Evolutionary conservation across 768 basidiomycete species (phyloP).

Genomic region (Panus rudis): DNA sequence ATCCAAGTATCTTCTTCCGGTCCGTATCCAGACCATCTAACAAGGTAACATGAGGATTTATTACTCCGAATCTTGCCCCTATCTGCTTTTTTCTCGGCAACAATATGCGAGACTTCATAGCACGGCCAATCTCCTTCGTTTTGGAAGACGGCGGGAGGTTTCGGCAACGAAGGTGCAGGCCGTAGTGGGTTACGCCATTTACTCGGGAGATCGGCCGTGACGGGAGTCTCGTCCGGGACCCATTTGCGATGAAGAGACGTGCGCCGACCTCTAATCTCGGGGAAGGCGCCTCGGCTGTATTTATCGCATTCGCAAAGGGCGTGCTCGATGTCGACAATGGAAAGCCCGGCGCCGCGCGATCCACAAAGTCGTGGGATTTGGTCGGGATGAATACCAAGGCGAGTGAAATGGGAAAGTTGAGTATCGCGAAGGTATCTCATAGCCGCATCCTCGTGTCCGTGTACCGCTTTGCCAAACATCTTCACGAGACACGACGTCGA

Average conservation of each 20-base stretch:
- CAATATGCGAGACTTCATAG: slow-evolving; percentile 26
- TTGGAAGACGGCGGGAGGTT: slow-evolving; percentile 13
- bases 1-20: slow-evolving; percentile 23
- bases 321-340: slow-evolving; percentile 73
- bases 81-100: slow-evolving; percentile 16
- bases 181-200: slow-evolving; percentile 14
- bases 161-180: slow-evolving; percentile 5
- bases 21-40: slow-evolving; percentile 25
- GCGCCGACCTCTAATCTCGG: slow-evolving; percentile 32
- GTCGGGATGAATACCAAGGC: slow-evolving; percentile 34
- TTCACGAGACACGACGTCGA: slow-evolving; percentile 59
- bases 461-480: slow-evolving; percentile 46
- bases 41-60: slow-evolving; percentile 12
- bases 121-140: slow-evolving; percentile 13
- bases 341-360: slow-evolving; percentile 26
- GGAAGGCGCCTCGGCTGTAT: slow-evolving; percentile 56
- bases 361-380: slow-evolving; percentile 19
- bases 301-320: slow-evolving; percentile 75
- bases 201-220: slow-evolving; percentile 20
- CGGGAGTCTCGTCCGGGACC: slow-evolving; percentile 12
- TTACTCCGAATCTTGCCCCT: slow-evolving; percentile 1
- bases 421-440: slow-evolving; percentile 57
- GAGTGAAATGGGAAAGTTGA: slow-evolving; percentile 54
- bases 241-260: slow-evolving; percentile 26
- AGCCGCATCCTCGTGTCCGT: slow-evolving; percentile 45